phyloP scores from a whole-genome alignment of 768 basidiomycete species.

The Cyathus striatus region DNA sequence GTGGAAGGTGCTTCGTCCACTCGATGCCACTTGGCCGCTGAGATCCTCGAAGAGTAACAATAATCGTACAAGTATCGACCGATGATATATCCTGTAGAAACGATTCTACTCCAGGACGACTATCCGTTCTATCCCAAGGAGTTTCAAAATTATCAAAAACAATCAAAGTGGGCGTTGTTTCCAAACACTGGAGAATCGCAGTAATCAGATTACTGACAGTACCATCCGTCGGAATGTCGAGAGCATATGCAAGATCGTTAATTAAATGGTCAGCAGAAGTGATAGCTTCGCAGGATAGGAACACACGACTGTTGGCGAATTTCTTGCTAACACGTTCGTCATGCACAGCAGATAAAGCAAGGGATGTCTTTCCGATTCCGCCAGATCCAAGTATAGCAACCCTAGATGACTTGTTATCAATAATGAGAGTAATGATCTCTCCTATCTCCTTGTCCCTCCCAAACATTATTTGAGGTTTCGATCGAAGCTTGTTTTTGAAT shows the following conservation, averaged over 20 bases:
- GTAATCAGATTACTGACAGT: conserved; percentile 9
- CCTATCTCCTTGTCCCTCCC: conserved; percentile 19
- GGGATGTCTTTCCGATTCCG: conserved; percentile 27
- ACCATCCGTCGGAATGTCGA: conserved; percentile 11
- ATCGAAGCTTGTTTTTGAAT: conserved; percentile 4
- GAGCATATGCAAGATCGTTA: conserved; percentile 11
- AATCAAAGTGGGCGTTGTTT: conserved; percentile 11
- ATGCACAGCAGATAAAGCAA: conserved; percentile 20
- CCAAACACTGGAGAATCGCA: conserved; percentile 9
- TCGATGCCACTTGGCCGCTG: conserved; percentile 18
- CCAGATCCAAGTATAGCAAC: conserved; percentile 25
- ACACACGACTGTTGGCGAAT: conserved; percentile 15
- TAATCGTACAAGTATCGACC: conserved; percentile 12
- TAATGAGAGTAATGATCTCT: conserved; percentile 8
- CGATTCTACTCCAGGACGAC: conserved; percentile 16
- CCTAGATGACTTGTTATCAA: conserved; percentile 5
- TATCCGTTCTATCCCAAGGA: conserved; percentile 20
- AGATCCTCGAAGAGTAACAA: conserved; percentile 25
- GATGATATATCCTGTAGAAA: conserved; percentile 15
- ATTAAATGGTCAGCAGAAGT: conserved; percentile 16
- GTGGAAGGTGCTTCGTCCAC: conserved; percentile 18
- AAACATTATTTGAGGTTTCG: conserved; percentile 18
- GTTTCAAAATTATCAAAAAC: conserved; percentile 29
- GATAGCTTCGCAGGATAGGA: conserved; percentile 23
- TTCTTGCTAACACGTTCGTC: conserved; percentile 9